Percentiles rank a stretch among this genome's conserved stretches.
Evolutionary conservation across 805 yeast genomes (phyloP).

Genomic region (Ogataea wickerhamii): DNA sequence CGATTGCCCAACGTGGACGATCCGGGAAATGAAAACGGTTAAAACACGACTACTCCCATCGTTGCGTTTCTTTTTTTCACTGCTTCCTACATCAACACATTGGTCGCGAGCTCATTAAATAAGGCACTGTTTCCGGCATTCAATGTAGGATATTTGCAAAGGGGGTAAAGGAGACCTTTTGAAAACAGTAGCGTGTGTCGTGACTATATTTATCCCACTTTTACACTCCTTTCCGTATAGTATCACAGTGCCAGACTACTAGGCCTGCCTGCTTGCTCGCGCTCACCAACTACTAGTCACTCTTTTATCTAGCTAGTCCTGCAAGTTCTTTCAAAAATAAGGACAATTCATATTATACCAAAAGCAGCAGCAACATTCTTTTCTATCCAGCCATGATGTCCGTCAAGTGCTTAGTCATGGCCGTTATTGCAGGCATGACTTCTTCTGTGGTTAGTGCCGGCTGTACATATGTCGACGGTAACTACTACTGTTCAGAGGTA

Average conservation of each 20-base stretch:
- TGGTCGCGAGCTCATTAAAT: conserved; percentile 2
- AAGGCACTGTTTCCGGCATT: background rate
- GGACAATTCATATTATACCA: no score
- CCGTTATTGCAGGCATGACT: conserved; percentile 22
- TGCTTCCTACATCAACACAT: conserved; percentile 3
- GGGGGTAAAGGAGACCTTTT: background rate
- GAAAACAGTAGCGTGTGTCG: conserved; percentile 1
- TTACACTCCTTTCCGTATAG: conserved; percentile 7
- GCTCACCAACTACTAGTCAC: conserved; percentile 1
- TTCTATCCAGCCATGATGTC: conserved; percentile 22
- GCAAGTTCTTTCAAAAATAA: no score
- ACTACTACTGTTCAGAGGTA: conserved; percentile 78
- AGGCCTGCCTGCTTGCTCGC: background rate
- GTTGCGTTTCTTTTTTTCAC: conserved; percentile 1
- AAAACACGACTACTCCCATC: conserved; percentile 2
- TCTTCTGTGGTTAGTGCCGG: conserved; percentile 20
- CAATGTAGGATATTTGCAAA: background rate
- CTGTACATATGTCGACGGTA: conserved; percentile 53
- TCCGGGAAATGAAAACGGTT: conserved; percentile 3
- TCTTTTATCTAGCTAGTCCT: conserved; percentile 1
- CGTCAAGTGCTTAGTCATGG: conserved; percentile 18
- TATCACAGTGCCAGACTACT: background rate
- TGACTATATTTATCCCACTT: conserved; percentile 8
- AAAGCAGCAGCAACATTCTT: background rate
- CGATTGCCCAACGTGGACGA: conserved; percentile 4